Percentiles rank a stretch among this genome's conserved stretches.
These are phyloP conservation scores for Aspergillus sp. DNA, from an alignment of 2,329 filamentous ascomycete genomes.

Conservation along the genomic window DNA sequence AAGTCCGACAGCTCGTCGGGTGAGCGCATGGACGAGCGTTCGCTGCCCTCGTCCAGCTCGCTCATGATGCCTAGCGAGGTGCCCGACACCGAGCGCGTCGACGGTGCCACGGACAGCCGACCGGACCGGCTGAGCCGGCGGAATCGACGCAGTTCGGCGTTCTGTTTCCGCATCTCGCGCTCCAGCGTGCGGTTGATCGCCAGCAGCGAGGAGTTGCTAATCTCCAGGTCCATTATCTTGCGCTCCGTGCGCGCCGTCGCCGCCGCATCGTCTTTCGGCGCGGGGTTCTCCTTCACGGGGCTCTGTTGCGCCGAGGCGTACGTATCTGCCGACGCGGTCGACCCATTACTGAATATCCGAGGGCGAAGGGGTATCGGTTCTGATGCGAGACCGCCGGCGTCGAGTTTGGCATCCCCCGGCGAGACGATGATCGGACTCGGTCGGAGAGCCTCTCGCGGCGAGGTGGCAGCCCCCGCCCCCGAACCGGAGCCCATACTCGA, in stretches of 20 bases:
- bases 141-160: slow-evolving; percentile 80
- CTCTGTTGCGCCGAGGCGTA: slow-evolving; percentile 54
- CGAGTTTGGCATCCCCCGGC: slow-evolving; percentile 21
- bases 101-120: slow-evolving; percentile 61
- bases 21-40: slow-evolving; percentile 29
- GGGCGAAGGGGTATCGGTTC: slow-evolving; percentile 30
- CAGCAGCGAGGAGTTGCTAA: slow-evolving; percentile 90
- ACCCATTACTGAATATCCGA: slow-evolving; percentile 36
- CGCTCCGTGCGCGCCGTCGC: slow-evolving; percentile 87
- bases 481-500: slow-evolving; percentile 33
- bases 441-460: slow-evolving; percentile 24
- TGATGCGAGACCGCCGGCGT: slow-evolving; percentile 19
- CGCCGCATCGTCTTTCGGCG: slow-evolving; percentile 70
- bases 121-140: slow-evolving; percentile 82
- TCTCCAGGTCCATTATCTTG: slow-evolving; percentile 94
- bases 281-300: slow-evolving; percentile 44
- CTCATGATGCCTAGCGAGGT: slow-evolving; percentile 47
- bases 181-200: slow-evolving; percentile 95
- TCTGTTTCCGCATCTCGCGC: slow-evolving; percentile 86
- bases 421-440: slow-evolving; percentile 34
- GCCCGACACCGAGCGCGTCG: slow-evolving; percentile 47
- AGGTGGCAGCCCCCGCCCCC: slow-evolving; percentile 7
- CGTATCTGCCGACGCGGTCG: slow-evolving; percentile 38
- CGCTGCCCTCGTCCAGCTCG: slow-evolving; percentile 43
- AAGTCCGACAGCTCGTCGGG: slow-evolving; percentile 39